Evolutionary conservation across 2,329 filamentous ascomycete genomes (phyloP), one percentile per base, ranked within the genome.

Genomic region (Ceratocystis albifundus): DNA sequence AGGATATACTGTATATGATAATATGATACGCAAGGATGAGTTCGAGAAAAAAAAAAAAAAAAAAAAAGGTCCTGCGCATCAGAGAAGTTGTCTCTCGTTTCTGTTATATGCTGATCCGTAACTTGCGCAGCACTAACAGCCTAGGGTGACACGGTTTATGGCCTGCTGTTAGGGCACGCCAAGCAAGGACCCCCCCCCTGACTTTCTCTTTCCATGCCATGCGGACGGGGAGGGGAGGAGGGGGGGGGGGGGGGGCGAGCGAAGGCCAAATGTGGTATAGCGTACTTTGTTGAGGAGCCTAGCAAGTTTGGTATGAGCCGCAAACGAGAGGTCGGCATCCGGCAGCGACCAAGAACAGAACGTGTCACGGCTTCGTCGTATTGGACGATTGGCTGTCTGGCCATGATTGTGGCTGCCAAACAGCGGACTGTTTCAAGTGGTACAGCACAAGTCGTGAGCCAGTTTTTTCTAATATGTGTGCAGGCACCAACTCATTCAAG

Each of bases 41-140:
- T 15, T 28, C 7, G 55, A 32, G 55, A 59, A 59, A 59, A 30
- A 32, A 28, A 59, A 30, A 32, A 28, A 59, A 59, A 59, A 30
- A 32, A 28, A 59, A 59, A 59, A 30, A 32, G 4, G 55, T 17
- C 15, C 55, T 20, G 20, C 8, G 25, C 55, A 30, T 10, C 6
- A 59, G 36, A 36, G 25, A 59, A 6, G 55, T 59, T 59, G 53
- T 57, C 53, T 57, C 53, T 59, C 17, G 30, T 59, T 59, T 59
- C 25, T 10, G 50, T 20, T 55, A n/a, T 59, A 59, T 59, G 17
- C 55, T 59, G 20, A 36, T 32, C 25, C 55, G 55, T n/a, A 10
- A 59, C 55, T 36, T 59, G 55, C 55, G 15, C 55, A 59, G 30
- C 55, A 59, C 55, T 59, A 59, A 59, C 55, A 59, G 55, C 28